Evolutionary conservation across 2,329 filamentous ascomycete genomes (phyloP), one percentile per base, ranked within the genome.

Genomic region (Apiospora malaysiana): DNA sequence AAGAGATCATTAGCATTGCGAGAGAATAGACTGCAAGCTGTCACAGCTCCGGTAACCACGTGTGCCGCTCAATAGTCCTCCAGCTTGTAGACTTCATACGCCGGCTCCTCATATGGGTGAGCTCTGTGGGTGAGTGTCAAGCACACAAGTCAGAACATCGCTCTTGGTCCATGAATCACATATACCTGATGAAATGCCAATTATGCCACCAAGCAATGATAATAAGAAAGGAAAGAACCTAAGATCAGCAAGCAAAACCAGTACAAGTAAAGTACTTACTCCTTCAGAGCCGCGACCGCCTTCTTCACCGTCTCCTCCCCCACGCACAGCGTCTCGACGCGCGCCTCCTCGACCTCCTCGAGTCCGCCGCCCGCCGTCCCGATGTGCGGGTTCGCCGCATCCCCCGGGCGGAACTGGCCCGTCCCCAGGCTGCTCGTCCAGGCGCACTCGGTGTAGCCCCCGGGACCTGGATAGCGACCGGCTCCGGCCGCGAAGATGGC

Each of bases 321-420:
- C 0, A 89, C 75, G 76, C 90, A 91, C 3, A 92, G 77, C 1
- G 88, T 87, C 82, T 93, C 91, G n/a, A 92, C 88, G 66, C 85
- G 85, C 1, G 87, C 83, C 79, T 93, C 91, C 5, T 87, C 83
- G 0, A 89, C 83, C 72, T 88, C 78, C 79, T 93, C 90, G 0
- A 93, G 76, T 45, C 82, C 78, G 0, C 90, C 90, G 1, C 81
- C 14, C 81, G 80, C 32, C 32, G 32, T 6, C 0, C 91, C 91
- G 72, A 93, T 89, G 75, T 89, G 81, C 4, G 91, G 91, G 68
- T 90, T 90, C 0, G 91, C 90, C 0, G 83, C 78, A 69, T 85
- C 84, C 0, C 88, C 89, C 0, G 91, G 91, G 0, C 88, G 86
- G 78, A 93, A 94, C 76, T 93, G 91, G 0, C 90, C 90, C 0